A percentile compares a stretch with the other conserved stretches of the same genome.
Evolutionary conservation across 148 eudicot genomes (phyloP).

Genomic region (Euryodendron excelsum): DNA sequence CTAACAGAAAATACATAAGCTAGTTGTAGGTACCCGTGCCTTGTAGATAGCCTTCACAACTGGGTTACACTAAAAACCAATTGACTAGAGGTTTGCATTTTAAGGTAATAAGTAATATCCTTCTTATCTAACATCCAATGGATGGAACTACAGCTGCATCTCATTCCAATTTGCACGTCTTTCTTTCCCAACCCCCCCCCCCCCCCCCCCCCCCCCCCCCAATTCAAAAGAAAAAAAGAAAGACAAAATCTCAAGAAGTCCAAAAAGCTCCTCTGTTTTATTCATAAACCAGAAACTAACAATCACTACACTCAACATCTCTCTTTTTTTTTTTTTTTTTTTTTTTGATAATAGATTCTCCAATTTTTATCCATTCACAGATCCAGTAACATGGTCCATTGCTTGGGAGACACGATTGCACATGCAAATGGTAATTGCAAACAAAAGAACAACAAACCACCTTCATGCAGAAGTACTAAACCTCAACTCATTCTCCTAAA

Average conservation of each 20-base stretch:
- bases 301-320: background rate
- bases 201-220: too few species aligned
- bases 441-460: background rate
- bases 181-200: background rate
- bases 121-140: too few species aligned
- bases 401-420: background rate
- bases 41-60: too few species aligned
- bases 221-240: background rate
- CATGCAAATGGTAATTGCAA: background rate
- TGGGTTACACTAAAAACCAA: too few species aligned
- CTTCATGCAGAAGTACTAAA: background rate
- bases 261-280: background rate
- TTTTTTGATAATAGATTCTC: too few species aligned
- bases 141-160: background rate
- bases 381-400: background rate
- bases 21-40: background rate
- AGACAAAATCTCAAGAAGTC: background rate
- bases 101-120: too few species aligned
- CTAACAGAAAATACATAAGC: background rate
- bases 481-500: background rate
- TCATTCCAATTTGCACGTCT: background rate
- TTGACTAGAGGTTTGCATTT: too few species aligned
- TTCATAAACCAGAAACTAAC: background rate
- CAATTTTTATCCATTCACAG: background rate
- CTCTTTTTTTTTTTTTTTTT: too few species aligned